Percentiles rank a stretch among this genome's conserved stretches.
Conservation (phyloP, 805 yeast genomes). For the Debaryomyces castellii region DNA sequence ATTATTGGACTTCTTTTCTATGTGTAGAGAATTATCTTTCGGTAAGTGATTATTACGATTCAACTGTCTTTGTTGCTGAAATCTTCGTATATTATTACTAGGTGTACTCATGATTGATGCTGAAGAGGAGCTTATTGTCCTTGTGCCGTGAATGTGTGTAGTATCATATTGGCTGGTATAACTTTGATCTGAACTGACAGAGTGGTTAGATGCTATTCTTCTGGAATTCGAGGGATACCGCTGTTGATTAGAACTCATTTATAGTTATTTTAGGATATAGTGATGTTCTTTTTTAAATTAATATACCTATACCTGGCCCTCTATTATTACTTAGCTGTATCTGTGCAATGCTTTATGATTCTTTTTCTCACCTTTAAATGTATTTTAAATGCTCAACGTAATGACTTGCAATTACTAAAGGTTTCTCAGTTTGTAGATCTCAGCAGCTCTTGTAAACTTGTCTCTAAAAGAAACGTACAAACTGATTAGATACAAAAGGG, state of each 20-base stretch:
- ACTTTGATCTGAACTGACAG: constrained; percentile 8
- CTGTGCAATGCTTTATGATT: too few species aligned
- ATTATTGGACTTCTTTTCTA: constrained; percentile 17
- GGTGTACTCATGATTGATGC: constrained; percentile 42
- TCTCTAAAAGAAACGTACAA: neutral
- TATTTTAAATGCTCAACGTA: too few species aligned
- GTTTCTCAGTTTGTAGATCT: too few species aligned
- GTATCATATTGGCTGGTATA: constrained; percentile 15
- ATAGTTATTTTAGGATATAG: neutral
- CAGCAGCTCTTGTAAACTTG: too few species aligned
- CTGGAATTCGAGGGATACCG: constrained; percentile 8
- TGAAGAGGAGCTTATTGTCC: constrained; percentile 38
- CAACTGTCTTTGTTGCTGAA: constrained; percentile 22
- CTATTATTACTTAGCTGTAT: too few species aligned
- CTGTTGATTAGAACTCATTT: constrained; percentile 2
- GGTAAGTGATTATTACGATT: constrained; percentile 6
- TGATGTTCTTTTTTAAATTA: too few species aligned
- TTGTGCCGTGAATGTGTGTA: constrained; percentile 17
- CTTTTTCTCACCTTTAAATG: too few species aligned
- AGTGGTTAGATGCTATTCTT: constrained; percentile 12
- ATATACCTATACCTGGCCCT: too few species aligned
- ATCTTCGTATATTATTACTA: constrained; percentile 37
- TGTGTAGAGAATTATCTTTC: constrained; percentile 1
- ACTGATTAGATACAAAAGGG: neutral
- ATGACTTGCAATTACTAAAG: too few species aligned